Evolutionary conservation across 2,329 filamentous ascomycete species (phyloP).

Genomic region (Cladophialophora yegresii): DNA sequence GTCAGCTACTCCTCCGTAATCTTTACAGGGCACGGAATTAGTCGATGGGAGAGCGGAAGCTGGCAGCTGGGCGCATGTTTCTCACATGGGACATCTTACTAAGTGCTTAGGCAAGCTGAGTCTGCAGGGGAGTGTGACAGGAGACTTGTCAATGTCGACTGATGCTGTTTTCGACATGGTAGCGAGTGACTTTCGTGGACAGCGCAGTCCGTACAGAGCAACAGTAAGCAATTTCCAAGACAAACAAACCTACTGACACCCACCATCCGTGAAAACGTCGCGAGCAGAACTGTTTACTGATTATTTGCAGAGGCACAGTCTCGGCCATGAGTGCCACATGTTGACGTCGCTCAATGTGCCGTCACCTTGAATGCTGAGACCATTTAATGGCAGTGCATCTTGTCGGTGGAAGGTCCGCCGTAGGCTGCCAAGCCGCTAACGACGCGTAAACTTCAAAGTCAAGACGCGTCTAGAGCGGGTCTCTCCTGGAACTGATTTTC

Average conservation of each 20-base stretch:
- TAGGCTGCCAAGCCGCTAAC: not conserved
- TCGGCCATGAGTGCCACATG: too few species aligned
- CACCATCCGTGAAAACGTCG: not conserved
- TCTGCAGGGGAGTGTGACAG: slow-evolving; percentile 55
- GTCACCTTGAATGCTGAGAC: too few species aligned
- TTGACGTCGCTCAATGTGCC: not conserved
- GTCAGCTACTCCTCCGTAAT: not conserved
- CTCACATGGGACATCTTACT: slow-evolving; percentile 41
- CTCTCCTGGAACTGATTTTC: not conserved
- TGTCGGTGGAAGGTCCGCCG: not conserved
- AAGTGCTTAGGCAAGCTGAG: slow-evolving; percentile 60
- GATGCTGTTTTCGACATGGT: not conserved
- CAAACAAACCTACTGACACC: not conserved
- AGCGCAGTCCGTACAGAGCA: not conserved
- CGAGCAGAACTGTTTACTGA: not conserved
- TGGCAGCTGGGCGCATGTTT: slow-evolving; percentile 18
- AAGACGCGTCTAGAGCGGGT: not conserved
- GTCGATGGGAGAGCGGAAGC: slow-evolving; percentile 19
- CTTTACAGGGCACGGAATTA: slow-evolving; percentile 17
- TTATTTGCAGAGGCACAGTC: not conserved
- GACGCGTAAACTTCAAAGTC: not conserved
- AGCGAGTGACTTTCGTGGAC: not conserved
- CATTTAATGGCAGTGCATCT: not conserved
- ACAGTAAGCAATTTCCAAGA: not conserved
- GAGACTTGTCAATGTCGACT: not conserved